Base-by-base conservation (phyloP, 2,329 filamentous ascomycete species). In the Talaromyces sp. region DNA sequence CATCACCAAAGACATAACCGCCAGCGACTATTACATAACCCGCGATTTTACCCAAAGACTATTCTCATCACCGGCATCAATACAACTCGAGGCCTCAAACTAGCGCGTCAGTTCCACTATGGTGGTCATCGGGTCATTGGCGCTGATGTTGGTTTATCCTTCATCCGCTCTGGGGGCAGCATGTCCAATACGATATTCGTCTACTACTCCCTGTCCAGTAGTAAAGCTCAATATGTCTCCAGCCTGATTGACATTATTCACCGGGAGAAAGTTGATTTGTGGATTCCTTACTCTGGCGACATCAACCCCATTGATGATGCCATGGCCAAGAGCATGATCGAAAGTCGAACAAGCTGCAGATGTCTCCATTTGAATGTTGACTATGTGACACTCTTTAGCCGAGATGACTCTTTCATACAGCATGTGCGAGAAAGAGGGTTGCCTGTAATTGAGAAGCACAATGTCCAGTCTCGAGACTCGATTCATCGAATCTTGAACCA, bases 281-380 rank as follows among this genome's bases (percentile, higher is more conserved):
- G 90, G 90, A 85, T 93, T 3, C 88, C 86, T 22, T 91, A 89
- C 70, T 91, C 89, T 0, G 88, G 87, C n/a, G 86, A 90, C 9
- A 82, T 84, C 1, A 86, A 85, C 0, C 87, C 87, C 0, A 75
- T 89, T 13, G 87, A 90, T 70, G 90, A 93, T 72, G 89, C 86
- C 0, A 75, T 84, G 41, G 88, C 88, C 1, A 88, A 87, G 67
- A 84, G 89, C 64, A 77, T 82, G 2, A 77, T 91, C 19, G 86
- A 90, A 69, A 76, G 78, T 14, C 78, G 82, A 39, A 88, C 87
- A 0, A 68, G 68, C 0, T 90, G 89, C 71, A 85, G 80, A 67
- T 88, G 85, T 3, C 81, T 93, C 2, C 88, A 92, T 65, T 87
- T 90, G 69, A 82, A 85, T 35, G 75, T 83, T 0, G 75, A 82